Conservation (phyloP, 306 rosid species). For the Gillenia trifoliata region DNA sequence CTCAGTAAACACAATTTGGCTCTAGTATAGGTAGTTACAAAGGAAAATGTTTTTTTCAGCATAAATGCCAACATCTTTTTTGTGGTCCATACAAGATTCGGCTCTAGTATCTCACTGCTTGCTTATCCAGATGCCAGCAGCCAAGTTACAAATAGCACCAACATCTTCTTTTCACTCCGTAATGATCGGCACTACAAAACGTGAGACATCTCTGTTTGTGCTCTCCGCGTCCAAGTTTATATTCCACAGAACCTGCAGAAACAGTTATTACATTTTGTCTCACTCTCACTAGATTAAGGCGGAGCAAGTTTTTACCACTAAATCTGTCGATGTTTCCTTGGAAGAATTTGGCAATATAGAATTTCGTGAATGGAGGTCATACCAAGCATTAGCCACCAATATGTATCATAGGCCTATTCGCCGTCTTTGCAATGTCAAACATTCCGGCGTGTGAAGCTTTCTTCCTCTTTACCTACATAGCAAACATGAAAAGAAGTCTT, state of each 20-base stretch:
- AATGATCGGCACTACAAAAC: not conserved
- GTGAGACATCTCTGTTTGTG: not conserved
- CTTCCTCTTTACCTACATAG: constrained; percentile 84
- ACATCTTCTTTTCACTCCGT: not conserved
- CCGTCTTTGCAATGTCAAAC: constrained; percentile 85
- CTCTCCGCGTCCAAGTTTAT: not conserved
- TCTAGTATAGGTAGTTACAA: not conserved
- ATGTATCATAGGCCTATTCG: constrained; percentile 96
- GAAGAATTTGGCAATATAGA: not conserved
- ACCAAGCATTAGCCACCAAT: constrained; percentile 77
- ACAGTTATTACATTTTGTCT: not conserved
- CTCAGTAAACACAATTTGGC: no score
- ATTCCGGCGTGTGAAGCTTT: constrained; percentile 95
- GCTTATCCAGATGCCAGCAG: not conserved
- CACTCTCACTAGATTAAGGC: not conserved
- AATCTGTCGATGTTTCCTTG: not conserved
- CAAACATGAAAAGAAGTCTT: constrained; percentile 7
- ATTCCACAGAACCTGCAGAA: not conserved
- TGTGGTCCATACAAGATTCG: not conserved
- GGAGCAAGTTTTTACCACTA: not conserved
- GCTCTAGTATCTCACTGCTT: not conserved
- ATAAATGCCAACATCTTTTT: not conserved
- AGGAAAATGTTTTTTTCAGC: not conserved
- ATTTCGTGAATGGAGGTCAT: not conserved
- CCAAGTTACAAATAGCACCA: not conserved